These are phyloP conservation scores for Exophiala oligosperma DNA, from an alignment of 2,329 filamentous ascomycete genomes.

Conservation along the genomic window DNA sequence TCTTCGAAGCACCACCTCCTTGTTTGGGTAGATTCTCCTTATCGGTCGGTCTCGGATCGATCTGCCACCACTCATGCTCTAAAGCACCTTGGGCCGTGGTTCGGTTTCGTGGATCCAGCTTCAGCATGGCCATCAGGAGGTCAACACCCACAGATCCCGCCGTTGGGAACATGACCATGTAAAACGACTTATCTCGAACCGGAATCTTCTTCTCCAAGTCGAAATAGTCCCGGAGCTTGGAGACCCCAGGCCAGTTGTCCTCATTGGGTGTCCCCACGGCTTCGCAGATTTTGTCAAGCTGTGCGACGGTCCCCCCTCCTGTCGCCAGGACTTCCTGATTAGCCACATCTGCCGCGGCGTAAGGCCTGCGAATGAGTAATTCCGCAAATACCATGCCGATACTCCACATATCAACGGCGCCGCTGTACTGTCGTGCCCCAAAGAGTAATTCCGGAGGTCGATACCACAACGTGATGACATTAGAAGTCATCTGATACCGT, in stretches of 20 bases:
- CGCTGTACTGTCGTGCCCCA: conserved; percentile 83
- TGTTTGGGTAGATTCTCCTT: conserved; percentile 81
- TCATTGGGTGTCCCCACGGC: conserved; percentile 88
- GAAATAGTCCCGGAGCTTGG: conserved; percentile 76
- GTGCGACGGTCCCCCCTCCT: conserved; percentile 58
- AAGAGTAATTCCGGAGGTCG: conserved; percentile 91
- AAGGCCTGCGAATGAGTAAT: conserved; percentile 77
- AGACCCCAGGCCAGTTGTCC: conserved; percentile 92
- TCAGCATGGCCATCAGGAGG: conserved; percentile 79
- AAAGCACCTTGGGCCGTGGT: conserved; percentile 76
- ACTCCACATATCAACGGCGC: conserved; percentile 91
- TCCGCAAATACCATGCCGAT: conserved; percentile 93
- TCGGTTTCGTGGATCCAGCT: conserved; percentile 81
- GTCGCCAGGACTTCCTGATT: conserved; percentile 24
- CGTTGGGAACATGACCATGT: conserved; percentile 73
- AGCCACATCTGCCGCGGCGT: conserved; percentile 80
- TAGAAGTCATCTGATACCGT: conserved; percentile 82
- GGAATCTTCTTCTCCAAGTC: conserved; percentile 58
- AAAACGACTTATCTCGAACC: conserved; percentile 66
- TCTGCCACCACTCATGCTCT: conserved; percentile 81
- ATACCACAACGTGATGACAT: conserved; percentile 97
- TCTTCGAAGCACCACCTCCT: conserved; percentile 65
- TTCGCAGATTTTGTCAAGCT: conserved; percentile 80
- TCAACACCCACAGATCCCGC: conserved; percentile 83
- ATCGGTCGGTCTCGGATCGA: conserved; percentile 77